Base-by-base conservation (phyloP, 805 yeast species). In the Yamadazyma laniorum region DNA sequence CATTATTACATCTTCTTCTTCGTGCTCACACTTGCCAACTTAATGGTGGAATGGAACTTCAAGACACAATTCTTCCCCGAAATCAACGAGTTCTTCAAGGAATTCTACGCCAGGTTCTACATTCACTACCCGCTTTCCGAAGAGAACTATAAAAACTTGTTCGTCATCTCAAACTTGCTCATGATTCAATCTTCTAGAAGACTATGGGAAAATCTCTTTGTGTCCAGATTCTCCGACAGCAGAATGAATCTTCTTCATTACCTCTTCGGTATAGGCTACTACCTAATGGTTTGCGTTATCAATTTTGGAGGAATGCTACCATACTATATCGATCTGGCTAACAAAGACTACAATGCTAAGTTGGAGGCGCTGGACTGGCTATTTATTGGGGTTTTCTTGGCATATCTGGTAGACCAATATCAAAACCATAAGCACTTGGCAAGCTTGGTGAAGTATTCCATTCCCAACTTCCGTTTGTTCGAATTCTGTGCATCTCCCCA, bases 221-320 rank as follows among this genome's bases (percentile, higher is more conserved):
- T 84, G 15, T 65, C 74, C 26, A 74, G 66, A 25, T 79, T 72
- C 53, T 64, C 73, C 3, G 50, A 51, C 1, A 69, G 88, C 2
- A 69, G 69, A 42, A 84, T 85, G 66, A 81, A 83, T 51, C 49
- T 82, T 25, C 64, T 77, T 1, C 93, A 85, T 58, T 85, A 83
- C 49, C 34, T 79, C 1, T 82, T 75, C 3, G 95, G 93, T 0
- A 23, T 82, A 3, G 64, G 69, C 48, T 83, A 78, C 50, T 85
- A 85, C 46, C 38, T 74, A 0, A 55, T 73, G 1, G 60, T 80
- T 7, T 70, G 77, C 37, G 18, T 70, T 6, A 70, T 68, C 16
- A 46, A 64, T 18, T 56, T 61, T 25, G 34, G 50, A 13, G 45
- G 50, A 5, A 29, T 52, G n/a, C 21, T 39, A 18, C 51, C 49